Evolutionary conservation across 306 rosid genomes (phyloP).

Genomic region (Astragalus glycyphyllos): DNA sequence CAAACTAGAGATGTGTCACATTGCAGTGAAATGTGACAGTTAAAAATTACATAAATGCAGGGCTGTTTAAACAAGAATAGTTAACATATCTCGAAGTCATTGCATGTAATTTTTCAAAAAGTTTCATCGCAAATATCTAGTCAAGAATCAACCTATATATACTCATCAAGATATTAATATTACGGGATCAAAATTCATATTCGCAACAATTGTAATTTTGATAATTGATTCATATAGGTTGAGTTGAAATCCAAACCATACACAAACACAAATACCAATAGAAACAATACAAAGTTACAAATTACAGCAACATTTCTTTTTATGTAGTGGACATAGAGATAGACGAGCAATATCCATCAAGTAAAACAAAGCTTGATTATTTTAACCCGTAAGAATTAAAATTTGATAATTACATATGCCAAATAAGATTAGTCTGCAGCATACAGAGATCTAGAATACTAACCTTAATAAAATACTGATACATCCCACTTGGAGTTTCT

Average conservation of each 20-base stretch:
- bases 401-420: constrained; percentile 24
- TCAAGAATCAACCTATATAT: background rate
- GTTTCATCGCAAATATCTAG: constrained; percentile 4
- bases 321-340: background rate
- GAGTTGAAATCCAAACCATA: constrained; percentile 11
- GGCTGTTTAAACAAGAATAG: background rate
- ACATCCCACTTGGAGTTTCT: constrained; percentile 82
- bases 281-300: constrained; percentile 4
- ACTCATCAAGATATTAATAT: constrained; percentile 11
- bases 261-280: background rate
- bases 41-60: background rate
- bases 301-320: constrained; percentile 15
- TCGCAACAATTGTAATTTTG: constrained; percentile 17
- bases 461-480: constrained; percentile 98
- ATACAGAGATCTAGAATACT: constrained; percentile 36
- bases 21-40: constrained; percentile 10
- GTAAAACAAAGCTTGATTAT: background rate
- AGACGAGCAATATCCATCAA: constrained; percentile 1
- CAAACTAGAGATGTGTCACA: constrained; percentile 1
- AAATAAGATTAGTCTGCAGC: constrained; percentile 32
- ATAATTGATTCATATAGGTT: background rate
- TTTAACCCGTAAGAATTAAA: constrained; percentile 6
- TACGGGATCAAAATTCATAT: constrained; percentile 6
- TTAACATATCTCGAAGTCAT: constrained; percentile 2
- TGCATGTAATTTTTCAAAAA: background rate